These are phyloP conservation scores for Vaccinium myrtillus DNA, from an alignment of 148 eudicot species.

Conservation along the genomic window DNA sequence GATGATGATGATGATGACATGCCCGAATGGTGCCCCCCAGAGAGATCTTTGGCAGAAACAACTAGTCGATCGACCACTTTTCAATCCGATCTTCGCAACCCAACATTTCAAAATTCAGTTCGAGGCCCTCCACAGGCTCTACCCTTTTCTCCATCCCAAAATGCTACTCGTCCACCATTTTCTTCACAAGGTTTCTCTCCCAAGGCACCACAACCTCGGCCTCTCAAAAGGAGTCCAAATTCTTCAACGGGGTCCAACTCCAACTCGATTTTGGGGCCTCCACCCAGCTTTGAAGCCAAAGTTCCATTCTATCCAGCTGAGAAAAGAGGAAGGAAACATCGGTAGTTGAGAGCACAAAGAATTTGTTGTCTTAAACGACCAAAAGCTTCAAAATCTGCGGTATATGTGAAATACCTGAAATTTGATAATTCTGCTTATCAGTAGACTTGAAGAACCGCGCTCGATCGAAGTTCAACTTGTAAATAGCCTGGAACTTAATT, in stretches of 20 bases:
- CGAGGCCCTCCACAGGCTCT: slow-evolving; percentile 33
- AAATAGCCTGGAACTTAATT: slow-evolving; percentile 13
- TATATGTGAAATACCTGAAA: neutral
- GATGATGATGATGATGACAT: slow-evolving; percentile 71
- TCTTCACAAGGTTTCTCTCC: slow-evolving; percentile 22
- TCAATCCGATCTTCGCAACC: slow-evolving; percentile 23
- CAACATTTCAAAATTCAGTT: slow-evolving; percentile 20
- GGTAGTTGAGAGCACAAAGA: neutral
- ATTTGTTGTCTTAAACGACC: neutral
- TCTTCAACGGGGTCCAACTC: slow-evolving; percentile 19
- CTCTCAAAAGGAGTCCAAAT: slow-evolving; percentile 16
- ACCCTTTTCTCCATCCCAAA: slow-evolving; percentile 17
- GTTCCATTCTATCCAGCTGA: slow-evolving; percentile 20
- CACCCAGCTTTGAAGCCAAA: slow-evolving; percentile 19
- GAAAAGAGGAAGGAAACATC: slow-evolving; percentile 27
- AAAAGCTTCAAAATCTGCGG: neutral
- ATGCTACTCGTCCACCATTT: slow-evolving; percentile 11
- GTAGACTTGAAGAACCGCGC: neutral
- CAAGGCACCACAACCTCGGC: slow-evolving; percentile 16
- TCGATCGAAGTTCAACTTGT: slow-evolving; percentile 9
- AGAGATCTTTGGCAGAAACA: slow-evolving; percentile 26
- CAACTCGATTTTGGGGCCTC: slow-evolving; percentile 29
- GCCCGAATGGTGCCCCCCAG: slow-evolving; percentile 86
- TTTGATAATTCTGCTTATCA: neutral
- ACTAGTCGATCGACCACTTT: slow-evolving; percentile 17